Percentiles rank a stretch among this genome's conserved stretches.
phyloP scores from a whole-genome alignment of 345 rosid species.

The Microcos paniculata region DNA sequence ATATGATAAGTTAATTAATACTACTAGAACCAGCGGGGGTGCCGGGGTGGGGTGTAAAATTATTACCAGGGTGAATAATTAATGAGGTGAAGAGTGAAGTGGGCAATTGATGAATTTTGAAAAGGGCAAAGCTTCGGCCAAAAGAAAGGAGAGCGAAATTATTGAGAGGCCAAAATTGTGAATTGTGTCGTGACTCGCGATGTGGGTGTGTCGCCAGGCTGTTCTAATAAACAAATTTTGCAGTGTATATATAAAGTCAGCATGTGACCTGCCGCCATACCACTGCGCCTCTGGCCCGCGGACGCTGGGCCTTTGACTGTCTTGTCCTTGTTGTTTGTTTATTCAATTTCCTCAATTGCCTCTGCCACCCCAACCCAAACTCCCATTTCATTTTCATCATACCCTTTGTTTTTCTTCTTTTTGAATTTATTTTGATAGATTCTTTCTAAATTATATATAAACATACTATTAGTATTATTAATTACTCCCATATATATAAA shows the following conservation, averaged over 20 bases:
- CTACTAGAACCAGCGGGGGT: too few species aligned
- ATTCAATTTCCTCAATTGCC: not conserved
- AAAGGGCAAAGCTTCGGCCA: too few species aligned
- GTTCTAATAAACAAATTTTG: not conserved
- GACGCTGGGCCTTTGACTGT: not conserved
- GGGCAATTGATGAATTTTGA: not conserved
- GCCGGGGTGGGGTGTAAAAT: too few species aligned
- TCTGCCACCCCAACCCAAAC: not conserved
- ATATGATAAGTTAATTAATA: too few species aligned
- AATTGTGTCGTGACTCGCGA: not conserved
- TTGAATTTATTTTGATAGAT: too few species aligned
- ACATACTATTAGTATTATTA: too few species aligned
- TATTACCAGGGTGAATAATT: too few species aligned
- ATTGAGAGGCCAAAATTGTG: not conserved
- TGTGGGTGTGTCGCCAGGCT: constrained; percentile 9
- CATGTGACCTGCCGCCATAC: constrained; percentile 15
- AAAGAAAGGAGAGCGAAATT: not conserved
- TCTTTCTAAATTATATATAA: too few species aligned
- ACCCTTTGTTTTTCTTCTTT: too few species aligned
- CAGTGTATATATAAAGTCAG: not conserved
- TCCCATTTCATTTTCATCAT: too few species aligned
- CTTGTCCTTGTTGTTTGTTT: not conserved
- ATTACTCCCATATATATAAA: too few species aligned
- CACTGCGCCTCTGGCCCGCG: not conserved
- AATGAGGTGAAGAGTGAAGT: not conserved